These are phyloP conservation scores for Arbutus unedo DNA, from an alignment of 148 eudicot species.

Conservation along the genomic window DNA sequence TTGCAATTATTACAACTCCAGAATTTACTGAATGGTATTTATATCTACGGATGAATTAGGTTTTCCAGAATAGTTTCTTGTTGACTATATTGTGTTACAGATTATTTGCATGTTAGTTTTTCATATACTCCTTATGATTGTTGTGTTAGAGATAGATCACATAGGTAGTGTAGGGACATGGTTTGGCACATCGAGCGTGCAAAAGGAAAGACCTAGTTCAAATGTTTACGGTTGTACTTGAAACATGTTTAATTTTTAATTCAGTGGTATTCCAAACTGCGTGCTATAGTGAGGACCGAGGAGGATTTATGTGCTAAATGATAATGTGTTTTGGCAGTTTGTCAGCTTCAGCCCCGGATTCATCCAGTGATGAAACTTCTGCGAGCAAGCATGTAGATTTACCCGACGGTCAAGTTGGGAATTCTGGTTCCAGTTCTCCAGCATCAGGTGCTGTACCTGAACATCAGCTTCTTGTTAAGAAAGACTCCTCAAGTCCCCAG, in stretches of 20 bases:
- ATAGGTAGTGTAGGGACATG: not conserved
- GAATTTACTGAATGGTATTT: not conserved
- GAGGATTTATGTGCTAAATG: slow-evolving; percentile 13
- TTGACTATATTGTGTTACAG: not conserved
- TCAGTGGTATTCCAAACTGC: not conserved
- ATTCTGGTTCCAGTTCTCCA: slow-evolving; percentile 59
- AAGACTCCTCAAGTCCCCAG: slow-evolving; percentile 38
- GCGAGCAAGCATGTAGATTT: slow-evolving; percentile 41
- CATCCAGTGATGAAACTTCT: slow-evolving; percentile 40
- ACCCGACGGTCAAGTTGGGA: slow-evolving; percentile 43
- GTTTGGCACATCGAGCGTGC: not conserved
- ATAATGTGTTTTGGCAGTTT: slow-evolving; percentile 28
- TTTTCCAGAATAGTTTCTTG: not conserved
- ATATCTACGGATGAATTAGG: not conserved
- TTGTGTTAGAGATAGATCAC: not conserved
- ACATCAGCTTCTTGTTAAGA: slow-evolving; percentile 37
- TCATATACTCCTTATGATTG: not conserved
- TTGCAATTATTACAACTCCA: not conserved
- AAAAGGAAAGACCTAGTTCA: not conserved
- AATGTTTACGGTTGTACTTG: not conserved
- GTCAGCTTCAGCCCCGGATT: slow-evolving; percentile 29
- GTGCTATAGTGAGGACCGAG: not conserved
- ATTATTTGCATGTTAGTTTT: not conserved
- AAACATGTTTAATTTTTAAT: not conserved
- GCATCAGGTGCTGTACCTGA: slow-evolving; percentile 49